A percentile compares a stretch with the other conserved stretches of the same genome.
Evolutionary conservation across 805 yeast genomes (phyloP).

Genomic region (Kazachstania taianensis): DNA sequence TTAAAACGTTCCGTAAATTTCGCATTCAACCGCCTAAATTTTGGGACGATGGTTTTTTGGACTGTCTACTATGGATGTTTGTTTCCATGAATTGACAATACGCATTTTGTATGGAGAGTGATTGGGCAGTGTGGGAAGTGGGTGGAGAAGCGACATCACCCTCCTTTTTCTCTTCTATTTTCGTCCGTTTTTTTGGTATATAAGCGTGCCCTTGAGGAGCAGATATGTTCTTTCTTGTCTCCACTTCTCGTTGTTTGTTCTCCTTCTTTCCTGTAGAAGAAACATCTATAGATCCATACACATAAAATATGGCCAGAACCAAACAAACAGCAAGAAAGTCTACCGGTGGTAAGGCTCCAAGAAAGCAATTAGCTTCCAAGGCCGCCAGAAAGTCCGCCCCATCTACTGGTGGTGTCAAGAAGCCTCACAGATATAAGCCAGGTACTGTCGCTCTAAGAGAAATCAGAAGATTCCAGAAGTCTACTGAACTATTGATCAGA

Average conservation of each 20-base stretch:
- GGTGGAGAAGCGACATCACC: too few relatives aligned
- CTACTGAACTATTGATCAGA: slow-evolving; percentile 90
- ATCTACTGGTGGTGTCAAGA: slow-evolving; percentile 86
- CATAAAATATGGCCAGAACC: slow-evolving; percentile 66
- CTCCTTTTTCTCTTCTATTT: background rate
- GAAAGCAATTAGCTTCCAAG: slow-evolving; percentile 86
- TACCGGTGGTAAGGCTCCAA: slow-evolving; percentile 94
- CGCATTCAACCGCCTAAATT: slow-evolving; percentile 7
- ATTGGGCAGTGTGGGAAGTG: too few relatives aligned
- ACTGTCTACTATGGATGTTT: slow-evolving; percentile 1
- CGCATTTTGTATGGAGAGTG: too few relatives aligned
- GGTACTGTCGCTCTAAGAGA: slow-evolving; percentile 96
- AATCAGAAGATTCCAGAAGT: slow-evolving; percentile 94
- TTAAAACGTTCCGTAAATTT: slow-evolving; percentile 14
- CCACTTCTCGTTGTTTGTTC: background rate
- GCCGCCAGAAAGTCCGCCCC: slow-evolving; percentile 93
- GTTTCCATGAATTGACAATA: too few relatives aligned
- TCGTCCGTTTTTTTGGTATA: background rate
- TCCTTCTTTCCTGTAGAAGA: background rate
- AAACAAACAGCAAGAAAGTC: slow-evolving; percentile 92
- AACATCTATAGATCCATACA: background rate
- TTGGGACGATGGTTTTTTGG: background rate
- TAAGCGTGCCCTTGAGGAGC: background rate
- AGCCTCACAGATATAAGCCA: slow-evolving; percentile 94
- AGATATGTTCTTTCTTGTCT: background rate